Base-by-base conservation (phyloP, 2,329 filamentous ascomycete species). In the Venturia nashicola region DNA sequence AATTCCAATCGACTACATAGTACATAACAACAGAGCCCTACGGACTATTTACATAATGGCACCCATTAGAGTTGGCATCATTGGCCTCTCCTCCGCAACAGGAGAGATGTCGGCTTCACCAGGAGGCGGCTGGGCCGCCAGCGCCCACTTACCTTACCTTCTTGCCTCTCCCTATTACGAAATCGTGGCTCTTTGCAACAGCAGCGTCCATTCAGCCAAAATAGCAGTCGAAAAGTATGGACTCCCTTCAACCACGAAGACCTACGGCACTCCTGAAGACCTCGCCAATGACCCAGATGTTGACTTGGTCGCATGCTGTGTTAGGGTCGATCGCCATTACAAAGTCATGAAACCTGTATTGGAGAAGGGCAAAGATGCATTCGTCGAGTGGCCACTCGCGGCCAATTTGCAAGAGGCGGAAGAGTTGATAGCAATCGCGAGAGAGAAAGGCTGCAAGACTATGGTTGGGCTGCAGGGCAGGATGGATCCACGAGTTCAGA, bases 111-210 rank as follows among this genome's bases (percentile, higher is more conserved):
- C 5, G 51, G 51, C 9, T 18, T 27, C 14, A 1, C 60, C n/a
- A 48, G 60, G 60, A 5, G 60, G n/a, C 48, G 60, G 60, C 39
- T 51, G 43, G 60, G 60, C 60, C 16, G 60, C 60, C 14, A 48
- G 60, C 20, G 71, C 76, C 5, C 78, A 80, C 64, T 68, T 79
- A 0, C 74, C 72, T 0, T 73, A 74, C 36, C 64, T 77, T 2
- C 67, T 67, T 12, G 68, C 69, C 2, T 71, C 71, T 1, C 61
- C 72, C 3, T 70, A 74, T 6, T 82, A 81, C 69, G 71, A 77
- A 39, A 77, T 83, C 65, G 75, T 76, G n/a, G 80, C 80, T 8
- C 72, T 83, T 1, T 76, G 77, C 67, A 83, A 83, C 70, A 78
- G 76, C 20, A 76, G 72, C 12, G 70, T 76, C 44, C 72, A 75